phyloP scores from a whole-genome alignment of 805 yeast genomes.

The Ogataea henricii region DNA sequence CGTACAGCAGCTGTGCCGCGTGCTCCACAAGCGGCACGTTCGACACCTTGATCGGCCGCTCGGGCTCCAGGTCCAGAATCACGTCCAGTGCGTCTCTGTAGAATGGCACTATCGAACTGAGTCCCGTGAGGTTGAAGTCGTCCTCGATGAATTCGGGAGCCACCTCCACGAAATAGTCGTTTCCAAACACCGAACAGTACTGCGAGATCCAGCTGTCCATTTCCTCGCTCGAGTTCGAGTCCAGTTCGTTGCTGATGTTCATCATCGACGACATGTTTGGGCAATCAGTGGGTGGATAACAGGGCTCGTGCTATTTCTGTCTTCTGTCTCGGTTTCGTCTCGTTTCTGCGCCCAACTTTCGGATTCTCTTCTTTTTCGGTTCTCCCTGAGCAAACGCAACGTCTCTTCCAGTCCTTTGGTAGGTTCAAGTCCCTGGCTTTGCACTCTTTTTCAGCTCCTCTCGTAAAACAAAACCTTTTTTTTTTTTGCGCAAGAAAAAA shows the following conservation, averaged over 20 bases:
- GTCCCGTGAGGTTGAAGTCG: constrained; percentile 92
- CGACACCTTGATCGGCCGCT: constrained; percentile 56
- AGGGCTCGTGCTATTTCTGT: background rate
- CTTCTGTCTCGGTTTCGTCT: background rate
- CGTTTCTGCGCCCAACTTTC: no score
- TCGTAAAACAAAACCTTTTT: background rate
- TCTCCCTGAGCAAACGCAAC: background rate
- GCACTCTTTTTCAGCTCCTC: background rate
- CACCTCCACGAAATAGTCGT: constrained; percentile 90
- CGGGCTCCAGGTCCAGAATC: constrained; percentile 81
- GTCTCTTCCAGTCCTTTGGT: background rate
- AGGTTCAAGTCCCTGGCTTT: background rate
- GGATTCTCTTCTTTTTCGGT: no score
- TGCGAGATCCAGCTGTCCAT: constrained; percentile 81
- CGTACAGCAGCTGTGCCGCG: constrained; percentile 89
- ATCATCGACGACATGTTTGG: constrained; percentile 19
- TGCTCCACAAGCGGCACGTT: constrained; percentile 79
- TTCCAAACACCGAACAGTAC: constrained; percentile 77
- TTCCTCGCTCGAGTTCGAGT: constrained; percentile 44
- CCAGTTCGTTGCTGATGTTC: constrained; percentile 28
- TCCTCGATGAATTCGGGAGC: constrained; percentile 92
- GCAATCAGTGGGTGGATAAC: background rate
- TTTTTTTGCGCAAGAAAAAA: background rate
- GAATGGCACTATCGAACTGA: constrained; percentile 81
- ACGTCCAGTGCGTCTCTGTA: constrained; percentile 91